Base-by-base conservation (phyloP, 148 eudicot genomes). In the Fagopyrum tataricum region DNA sequence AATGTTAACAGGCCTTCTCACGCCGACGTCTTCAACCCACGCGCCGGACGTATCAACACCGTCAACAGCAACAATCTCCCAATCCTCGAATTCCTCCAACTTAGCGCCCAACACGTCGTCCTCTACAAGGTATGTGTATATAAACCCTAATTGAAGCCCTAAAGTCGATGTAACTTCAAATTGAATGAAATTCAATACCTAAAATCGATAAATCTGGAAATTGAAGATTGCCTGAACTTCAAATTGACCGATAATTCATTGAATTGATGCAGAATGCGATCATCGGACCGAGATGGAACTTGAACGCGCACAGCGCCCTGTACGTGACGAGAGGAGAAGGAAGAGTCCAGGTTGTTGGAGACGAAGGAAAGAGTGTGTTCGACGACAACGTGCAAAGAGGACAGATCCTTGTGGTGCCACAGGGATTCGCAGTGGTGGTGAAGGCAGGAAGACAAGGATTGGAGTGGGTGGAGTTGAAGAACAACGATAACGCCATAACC, bases 401-500 rank as follows among this genome's bases (percentile, higher is more conserved):
- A 2, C 92, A 90, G 70, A 67, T 88, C 62, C 66, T 90, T 2
- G 84, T 85, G 4, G 72, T 90, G 44, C 96, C 96, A 4, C 96
- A 90, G 9, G 84, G 86, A 79, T 86, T 67, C n/a, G 96, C 76
- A 0, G 82, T 74, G 26, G 26, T 88, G 7, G 77, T 85, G 75
- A 78, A 78, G 56, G 96, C 96, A 0, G 80, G 84, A 0, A 61
- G 58, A 0, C 74, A 88, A 9, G 96, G 96, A 3, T 71, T 88
- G 0, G 87, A 90, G 44, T 90, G 84, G 84, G 76, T 90, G 41
- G 75, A 85, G 2, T 81, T 88, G 87, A 80, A 79, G 75, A 90
- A 87, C 24, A 81, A 80, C 74, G 85, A 77, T 21, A 44, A 85
- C 6, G 82, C 92, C 8, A 77, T 83, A 76, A 77, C 73, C 4